Evolutionary conservation across 768 basidiomycete species (phyloP).

Genomic region (Pleurotus ostreatus): DNA sequence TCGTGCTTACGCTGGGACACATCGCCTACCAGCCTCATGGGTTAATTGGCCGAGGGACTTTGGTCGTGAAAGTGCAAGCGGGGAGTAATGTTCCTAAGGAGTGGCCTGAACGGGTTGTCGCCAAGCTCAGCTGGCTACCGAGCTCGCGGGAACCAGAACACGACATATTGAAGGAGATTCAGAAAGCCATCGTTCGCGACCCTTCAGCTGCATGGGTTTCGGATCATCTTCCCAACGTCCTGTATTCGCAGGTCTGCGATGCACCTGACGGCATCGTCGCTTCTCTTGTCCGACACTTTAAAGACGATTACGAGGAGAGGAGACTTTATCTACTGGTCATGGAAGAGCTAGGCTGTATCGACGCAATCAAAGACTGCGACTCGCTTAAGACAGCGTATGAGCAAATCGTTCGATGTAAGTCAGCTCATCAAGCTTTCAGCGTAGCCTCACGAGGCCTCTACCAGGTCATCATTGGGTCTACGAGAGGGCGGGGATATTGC

Average conservation of each 20-base stretch:
- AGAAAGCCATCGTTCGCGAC: not conserved
- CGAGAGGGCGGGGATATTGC: not conserved
- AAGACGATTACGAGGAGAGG: not conserved
- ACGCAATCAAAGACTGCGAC: not conserved
- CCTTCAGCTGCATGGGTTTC: not conserved
- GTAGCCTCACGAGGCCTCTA: not conserved
- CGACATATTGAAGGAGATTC: not conserved
- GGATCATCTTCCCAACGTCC: not conserved
- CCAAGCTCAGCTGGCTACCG: not conserved
- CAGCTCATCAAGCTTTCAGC: not conserved
- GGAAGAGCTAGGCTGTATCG: not conserved
- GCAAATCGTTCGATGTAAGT: constrained; percentile 3
- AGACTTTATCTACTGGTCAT: not conserved
- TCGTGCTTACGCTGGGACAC: not conserved
- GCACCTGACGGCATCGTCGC: not conserved
- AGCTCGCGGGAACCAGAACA: not conserved
- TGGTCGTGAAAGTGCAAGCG: not conserved
- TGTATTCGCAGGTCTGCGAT: not conserved
- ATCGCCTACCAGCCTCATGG: not conserved
- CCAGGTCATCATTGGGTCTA: not conserved
- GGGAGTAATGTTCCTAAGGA: no score
- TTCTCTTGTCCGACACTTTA: not conserved
- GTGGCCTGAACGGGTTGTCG: not conserved
- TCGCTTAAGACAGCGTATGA: not conserved
- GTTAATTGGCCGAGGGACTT: not conserved